phyloP scores from a whole-genome alignment of 495 filamentous ascomycete species.

The Tuber brumale region DNA sequence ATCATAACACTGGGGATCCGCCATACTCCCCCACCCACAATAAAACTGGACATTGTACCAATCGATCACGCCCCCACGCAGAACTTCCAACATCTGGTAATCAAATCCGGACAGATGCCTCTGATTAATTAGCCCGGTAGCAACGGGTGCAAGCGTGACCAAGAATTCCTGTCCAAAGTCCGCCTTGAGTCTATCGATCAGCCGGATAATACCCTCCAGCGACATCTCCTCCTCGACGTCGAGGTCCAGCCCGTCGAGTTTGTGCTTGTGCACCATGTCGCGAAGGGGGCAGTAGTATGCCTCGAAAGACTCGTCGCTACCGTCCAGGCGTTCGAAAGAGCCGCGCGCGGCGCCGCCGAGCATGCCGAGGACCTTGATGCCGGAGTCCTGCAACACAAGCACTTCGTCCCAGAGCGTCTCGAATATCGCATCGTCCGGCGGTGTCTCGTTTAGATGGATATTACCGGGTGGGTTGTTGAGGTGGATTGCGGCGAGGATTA shows the following conservation, averaged over 20 bases:
- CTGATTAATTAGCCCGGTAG: conserved; percentile 56
- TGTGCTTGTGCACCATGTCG: conserved; percentile 52
- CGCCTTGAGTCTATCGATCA: conserved; percentile 63
- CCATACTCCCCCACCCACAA: conserved; percentile 66
- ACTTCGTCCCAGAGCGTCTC: conserved; percentile 64
- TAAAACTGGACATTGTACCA: conserved; percentile 89
- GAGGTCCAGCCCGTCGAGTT: conserved; percentile 67
- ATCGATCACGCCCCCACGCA: conserved; percentile 57
- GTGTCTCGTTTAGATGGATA: conserved; percentile 71
- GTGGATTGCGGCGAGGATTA: conserved; percentile 71
- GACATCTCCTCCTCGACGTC: conserved; percentile 79
- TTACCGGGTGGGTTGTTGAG: conserved; percentile 57
- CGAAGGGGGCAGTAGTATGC: conserved; percentile 59
- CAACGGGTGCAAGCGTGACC: conserved; percentile 74
- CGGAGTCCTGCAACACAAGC: conserved; percentile 54
- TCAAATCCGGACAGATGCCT: conserved; percentile 66
- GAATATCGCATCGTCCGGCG: conserved; percentile 53
- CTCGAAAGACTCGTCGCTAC: conserved; percentile 53
- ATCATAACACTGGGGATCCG: conserved; percentile 56
- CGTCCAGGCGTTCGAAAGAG: conserved; percentile 60
- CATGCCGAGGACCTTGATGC: conserved; percentile 73
- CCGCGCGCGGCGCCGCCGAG: conserved; percentile 72
- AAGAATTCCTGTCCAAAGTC: conserved; percentile 67
- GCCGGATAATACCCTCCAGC: conserved; percentile 57
- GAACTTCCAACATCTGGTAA: conserved; percentile 59